These are phyloP conservation scores for Calonectria montana DNA, from an alignment of 2,329 filamentous ascomycete species.

Conservation along the genomic window DNA sequence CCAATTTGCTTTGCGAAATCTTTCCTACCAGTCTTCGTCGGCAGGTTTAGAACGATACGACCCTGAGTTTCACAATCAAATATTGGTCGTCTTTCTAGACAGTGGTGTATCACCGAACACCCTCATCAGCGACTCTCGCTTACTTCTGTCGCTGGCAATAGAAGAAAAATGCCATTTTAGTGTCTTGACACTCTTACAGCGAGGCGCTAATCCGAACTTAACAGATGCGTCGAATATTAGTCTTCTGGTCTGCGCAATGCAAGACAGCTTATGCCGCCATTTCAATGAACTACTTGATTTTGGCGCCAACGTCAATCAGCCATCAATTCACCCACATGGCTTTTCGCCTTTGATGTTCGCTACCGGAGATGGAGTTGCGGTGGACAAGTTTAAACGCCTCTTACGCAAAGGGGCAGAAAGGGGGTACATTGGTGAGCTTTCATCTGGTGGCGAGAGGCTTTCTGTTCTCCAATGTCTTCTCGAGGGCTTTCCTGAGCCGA, in stretches of 20 bases:
- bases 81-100: background rate
- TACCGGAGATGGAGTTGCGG: background rate
- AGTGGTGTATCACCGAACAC: background rate
- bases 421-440: background rate
- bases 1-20: background rate
- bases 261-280: background rate
- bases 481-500: background rate
- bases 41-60: too few relatives aligned
- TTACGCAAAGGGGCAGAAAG: background rate
- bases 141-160: background rate
- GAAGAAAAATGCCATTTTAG: background rate
- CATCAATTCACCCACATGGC: background rate
- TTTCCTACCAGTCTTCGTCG: too few relatives aligned
- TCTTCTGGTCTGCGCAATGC: background rate
- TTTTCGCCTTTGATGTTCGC: conserved; percentile 24
- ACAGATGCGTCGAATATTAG: background rate
- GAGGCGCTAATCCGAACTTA: background rate
- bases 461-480: conserved; percentile 22
- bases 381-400: background rate
- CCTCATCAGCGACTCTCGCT: background rate
- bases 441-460: background rate
- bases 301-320: conserved; percentile 1
- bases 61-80: background rate
- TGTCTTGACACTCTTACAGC: background rate
- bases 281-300: background rate